A percentile compares a stretch with the other conserved stretches of the same genome.
These are phyloP conservation scores for Plectosphaerella cucumerina DNA, from an alignment of 2,329 filamentous ascomycete genomes.

Conservation along the genomic window DNA sequence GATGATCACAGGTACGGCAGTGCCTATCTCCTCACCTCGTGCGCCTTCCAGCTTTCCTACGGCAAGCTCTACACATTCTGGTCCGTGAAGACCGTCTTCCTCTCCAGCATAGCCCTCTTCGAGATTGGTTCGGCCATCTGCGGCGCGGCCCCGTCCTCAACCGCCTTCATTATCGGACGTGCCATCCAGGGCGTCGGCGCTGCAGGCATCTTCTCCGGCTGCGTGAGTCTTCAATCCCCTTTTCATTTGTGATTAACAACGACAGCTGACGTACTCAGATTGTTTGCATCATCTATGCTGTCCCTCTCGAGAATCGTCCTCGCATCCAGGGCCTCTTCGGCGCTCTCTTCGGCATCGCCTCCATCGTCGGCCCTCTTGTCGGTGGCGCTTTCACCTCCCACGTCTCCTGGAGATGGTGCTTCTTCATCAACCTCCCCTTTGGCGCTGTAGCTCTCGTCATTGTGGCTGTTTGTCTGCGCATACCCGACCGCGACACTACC, in stretches of 20 bases:
- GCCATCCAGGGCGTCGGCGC: conserved; percentile 34
- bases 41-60: conserved; percentile 33
- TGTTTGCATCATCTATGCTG: conserved; percentile 27
- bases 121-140: conserved; percentile 40
- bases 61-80: conserved; percentile 42
- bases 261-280: background rate
- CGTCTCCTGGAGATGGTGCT: conserved; percentile 35
- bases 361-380: conserved; percentile 27
- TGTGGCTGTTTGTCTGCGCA: conserved; percentile 21
- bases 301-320: conserved; percentile 26
- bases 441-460: conserved; percentile 26
- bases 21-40: conserved; percentile 36
- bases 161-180: conserved; percentile 28
- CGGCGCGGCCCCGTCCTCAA: conserved; percentile 24
- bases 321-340: conserved; percentile 33
- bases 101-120: conserved; percentile 33
- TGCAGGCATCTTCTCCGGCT: conserved; percentile 42
- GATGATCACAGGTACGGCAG: no score
- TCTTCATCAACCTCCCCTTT: conserved; percentile 35
- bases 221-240: conserved; percentile 12
- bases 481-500: conserved; percentile 4
- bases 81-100: conserved; percentile 35
- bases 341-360: conserved; percentile 43
- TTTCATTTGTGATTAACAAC: background rate
- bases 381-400: conserved; percentile 30